Percentiles rank a stretch among this genome's conserved stretches.
phyloP scores from a whole-genome alignment of 441 rosid species.

The Mallotus repandus region DNA sequence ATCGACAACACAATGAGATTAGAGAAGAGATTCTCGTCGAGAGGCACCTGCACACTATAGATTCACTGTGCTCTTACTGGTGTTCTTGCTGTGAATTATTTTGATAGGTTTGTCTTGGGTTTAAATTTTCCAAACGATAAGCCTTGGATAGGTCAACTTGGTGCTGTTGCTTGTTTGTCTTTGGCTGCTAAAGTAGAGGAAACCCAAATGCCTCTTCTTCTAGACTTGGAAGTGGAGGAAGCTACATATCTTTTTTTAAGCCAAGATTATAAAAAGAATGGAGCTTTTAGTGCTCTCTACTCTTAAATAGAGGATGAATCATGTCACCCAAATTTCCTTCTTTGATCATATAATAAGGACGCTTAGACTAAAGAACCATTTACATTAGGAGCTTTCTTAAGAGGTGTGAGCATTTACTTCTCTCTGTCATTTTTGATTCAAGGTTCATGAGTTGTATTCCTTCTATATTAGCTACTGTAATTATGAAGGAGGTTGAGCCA shows the following conservation, averaged over 20 bases:
- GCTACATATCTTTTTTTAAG: conserved; percentile 51
- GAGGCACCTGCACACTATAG: conserved; percentile 47
- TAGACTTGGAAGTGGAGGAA: conserved; percentile 68
- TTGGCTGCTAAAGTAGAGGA: conserved; percentile 80
- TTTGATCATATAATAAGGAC: conserved; percentile 62
- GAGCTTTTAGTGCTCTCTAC: conserved; percentile 70
- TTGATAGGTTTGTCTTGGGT: conserved; percentile 58
- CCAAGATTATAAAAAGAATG: conserved; percentile 68
- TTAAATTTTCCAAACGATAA: conserved; percentile 42
- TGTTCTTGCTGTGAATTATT: conserved; percentile 64
- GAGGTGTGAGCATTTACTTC: conserved; percentile 50
- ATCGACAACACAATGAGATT: conserved; percentile 57
- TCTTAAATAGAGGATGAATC: conserved; percentile 77
- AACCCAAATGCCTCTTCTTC: conserved; percentile 58
- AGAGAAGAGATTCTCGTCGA: conserved; percentile 82
- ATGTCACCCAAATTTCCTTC: conserved; percentile 68
- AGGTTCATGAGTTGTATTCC: conserved; percentile 53
- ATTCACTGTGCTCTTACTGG: conserved; percentile 54
- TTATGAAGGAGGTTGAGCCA: conserved; percentile 46
- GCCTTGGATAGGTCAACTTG: conserved; percentile 75
- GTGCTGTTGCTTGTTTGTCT: conserved; percentile 70
- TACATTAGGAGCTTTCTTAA: conserved; percentile 53
- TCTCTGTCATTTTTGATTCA: conserved; percentile 52
- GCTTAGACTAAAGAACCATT: conserved; percentile 50
- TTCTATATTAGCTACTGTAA: conserved; percentile 59